Evolutionary conservation across 306 rosid genomes (phyloP), one percentile per base, ranked within the genome.

Genomic region (Mimosa pudica): DNA sequence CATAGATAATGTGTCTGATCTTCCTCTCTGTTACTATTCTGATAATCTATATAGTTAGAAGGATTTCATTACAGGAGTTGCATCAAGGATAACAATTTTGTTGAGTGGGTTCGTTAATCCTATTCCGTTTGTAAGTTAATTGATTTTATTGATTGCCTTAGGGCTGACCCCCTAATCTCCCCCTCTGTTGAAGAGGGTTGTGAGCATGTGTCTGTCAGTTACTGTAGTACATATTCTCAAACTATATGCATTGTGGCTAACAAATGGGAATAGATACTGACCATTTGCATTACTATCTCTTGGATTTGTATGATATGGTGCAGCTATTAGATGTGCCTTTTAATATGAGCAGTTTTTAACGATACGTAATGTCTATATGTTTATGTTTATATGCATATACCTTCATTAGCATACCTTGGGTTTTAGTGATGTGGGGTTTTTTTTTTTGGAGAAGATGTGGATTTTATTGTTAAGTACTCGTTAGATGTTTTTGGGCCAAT

Each of bases 1-100:
- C 79, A 81, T 81, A 85, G 83, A 64, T 71, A 46, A 66, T 77
- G 80, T 18, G 24, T 78, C 38, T 81, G 81, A 78, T 74, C 24
- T 65, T 45, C 38, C 69, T 76, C 52, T 77, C 57, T 8, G 11
- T 38, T 13, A 42, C 46, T 65, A 38, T 38, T 38, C 42, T 71
- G 42, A 46, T 70, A 7, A 44, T 30, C 48, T 81, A 79, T 79
- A 82, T 75, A 49, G 75, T 74, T 62, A 41, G 71, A 30, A 33
- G 38, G 13, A 30, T 46, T 61, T 72, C 51, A 5, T 35, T 44
- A 64, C 42, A 66, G 18, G 11, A 51, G 79, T 46, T 73, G 66
- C 14, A 75, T 42, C n/a, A 72, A 66, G 77, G 17, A 72, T 47
- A 49, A 63, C 45, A 12, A 51, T 71, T 60, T 79, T 35, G 16